Conservation (phyloP, 83 land plant species). For the Diphasiastrum complanatum region DNA sequence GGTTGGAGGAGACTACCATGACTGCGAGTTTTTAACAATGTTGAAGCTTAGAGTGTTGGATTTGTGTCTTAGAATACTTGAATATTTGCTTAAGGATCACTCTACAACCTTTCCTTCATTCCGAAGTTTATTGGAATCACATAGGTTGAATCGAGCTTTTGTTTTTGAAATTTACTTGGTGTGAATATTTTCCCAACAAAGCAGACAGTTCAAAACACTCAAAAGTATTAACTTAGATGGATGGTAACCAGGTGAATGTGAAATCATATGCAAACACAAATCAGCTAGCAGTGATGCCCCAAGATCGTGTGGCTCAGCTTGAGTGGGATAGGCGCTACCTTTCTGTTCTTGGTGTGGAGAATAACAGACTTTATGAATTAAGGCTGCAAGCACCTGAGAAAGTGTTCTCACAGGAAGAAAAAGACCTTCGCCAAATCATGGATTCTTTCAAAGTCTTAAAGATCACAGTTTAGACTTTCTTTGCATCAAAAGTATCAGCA, state of each 20-base stretch:
- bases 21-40: too few relatives aligned
- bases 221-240: too few relatives aligned
- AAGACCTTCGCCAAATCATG: constrained; percentile 66
- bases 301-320: constrained; percentile 56
- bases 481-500: constrained; percentile 8
- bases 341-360: constrained; percentile 96
- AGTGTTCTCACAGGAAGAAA: constrained; percentile 55
- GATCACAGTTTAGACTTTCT: constrained; percentile 10
- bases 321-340: constrained; percentile 92
- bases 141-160: neutral
- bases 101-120: neutral
- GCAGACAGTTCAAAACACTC: neutral
- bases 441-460: constrained; percentile 72
- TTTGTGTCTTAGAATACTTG: too few relatives aligned
- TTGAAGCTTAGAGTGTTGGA: too few relatives aligned
- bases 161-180: too few relatives aligned
- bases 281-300: constrained; percentile 87
- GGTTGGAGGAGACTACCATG: too few relatives aligned
- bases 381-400: constrained; percentile 85
- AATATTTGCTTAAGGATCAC: too few relatives aligned
- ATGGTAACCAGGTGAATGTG: constrained; percentile 56
- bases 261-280: constrained; percentile 89
- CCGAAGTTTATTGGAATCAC: neutral
- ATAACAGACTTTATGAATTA: constrained; percentile 71
- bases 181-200: neutral